Percentiles rank a stretch among this genome's conserved stretches.
These are phyloP conservation scores for Trypanosoma conorhini DNA, from an alignment of 208 protist genomes.

Conservation along the genomic window DNA sequence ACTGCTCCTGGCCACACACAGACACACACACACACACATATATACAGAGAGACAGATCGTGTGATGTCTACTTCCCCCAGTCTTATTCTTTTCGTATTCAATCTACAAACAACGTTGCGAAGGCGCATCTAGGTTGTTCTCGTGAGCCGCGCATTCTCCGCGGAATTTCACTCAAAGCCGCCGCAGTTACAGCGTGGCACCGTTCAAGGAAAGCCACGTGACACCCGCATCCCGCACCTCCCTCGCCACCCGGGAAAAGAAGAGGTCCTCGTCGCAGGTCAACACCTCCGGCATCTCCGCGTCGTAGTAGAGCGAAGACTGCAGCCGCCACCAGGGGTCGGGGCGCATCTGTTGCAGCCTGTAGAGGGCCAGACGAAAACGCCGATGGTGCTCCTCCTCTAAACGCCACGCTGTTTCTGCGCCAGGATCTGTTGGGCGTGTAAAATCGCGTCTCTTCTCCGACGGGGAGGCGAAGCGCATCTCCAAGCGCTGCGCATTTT, in stretches of 20 bases:
- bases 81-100: background rate
- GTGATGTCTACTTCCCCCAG: no score
- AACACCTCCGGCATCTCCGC: constrained; percentile 18
- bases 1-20: background rate
- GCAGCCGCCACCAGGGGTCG: constrained; percentile 25
- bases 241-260: constrained; percentile 24
- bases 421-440: constrained; percentile 14
- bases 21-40: background rate
- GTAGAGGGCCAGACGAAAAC: constrained; percentile 9
- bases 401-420: constrained; percentile 7
- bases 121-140: background rate
- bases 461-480: constrained; percentile 16
- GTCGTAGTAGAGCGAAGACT: constrained; percentile 17
- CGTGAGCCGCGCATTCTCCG: background rate
- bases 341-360: constrained; percentile 22
- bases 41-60: background rate
- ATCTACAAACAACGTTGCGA: background rate
- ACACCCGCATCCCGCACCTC: constrained; percentile 24
- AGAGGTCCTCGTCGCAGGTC: constrained; percentile 5
- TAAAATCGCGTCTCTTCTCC: constrained; percentile 16
- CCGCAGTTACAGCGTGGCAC: background rate
- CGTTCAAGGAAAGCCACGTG: constrained; percentile 7
- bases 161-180: background rate
- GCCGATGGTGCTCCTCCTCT: constrained; percentile 23
- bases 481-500: background rate